Evolutionary conservation across 805 yeast species (phyloP).

Genomic region (Kregervanrija fluxuum): DNA sequence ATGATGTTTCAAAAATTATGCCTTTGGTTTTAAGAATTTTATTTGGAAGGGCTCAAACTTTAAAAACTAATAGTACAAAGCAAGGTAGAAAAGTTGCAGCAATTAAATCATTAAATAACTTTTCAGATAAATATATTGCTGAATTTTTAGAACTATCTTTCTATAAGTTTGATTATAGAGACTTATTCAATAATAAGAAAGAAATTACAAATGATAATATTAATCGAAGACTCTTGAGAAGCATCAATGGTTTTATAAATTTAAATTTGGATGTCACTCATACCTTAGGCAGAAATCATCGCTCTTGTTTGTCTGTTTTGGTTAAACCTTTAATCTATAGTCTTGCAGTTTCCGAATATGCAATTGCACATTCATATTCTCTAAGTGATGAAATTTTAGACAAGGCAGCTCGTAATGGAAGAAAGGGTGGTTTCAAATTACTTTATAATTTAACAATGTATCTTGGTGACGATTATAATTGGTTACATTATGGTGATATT

Average conservation of each 20-base stretch:
- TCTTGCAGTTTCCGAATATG: slow-evolving; percentile 45
- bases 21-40: slow-evolving; percentile 71
- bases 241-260: slow-evolving; percentile 58
- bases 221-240: slow-evolving; percentile 33
- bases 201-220: slow-evolving; percentile 19
- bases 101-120: slow-evolving; percentile 51
- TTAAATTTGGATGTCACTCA: slow-evolving; percentile 48
- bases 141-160: slow-evolving; percentile 60
- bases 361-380: slow-evolving; percentile 20
- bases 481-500: slow-evolving; percentile 45
- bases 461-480: slow-evolving; percentile 43
- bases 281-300: slow-evolving; percentile 52
- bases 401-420: slow-evolving; percentile 48
- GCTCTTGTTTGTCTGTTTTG: slow-evolving; percentile 40
- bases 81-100: slow-evolving; percentile 68
- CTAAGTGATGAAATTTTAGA: slow-evolving; percentile 20
- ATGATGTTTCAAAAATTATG: slow-evolving; percentile 54
- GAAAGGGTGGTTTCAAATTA: slow-evolving; percentile 64
- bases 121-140: slow-evolving; percentile 43
- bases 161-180: slow-evolving; percentile 39
- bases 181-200: slow-evolving; percentile 22
- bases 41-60: slow-evolving; percentile 79
- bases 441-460: slow-evolving; percentile 48
- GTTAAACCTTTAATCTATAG: slow-evolving; percentile 53
- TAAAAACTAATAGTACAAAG: slow-evolving; percentile 60